Base-by-base conservation (phyloP, 257 asterid genomes). In the Linaria vulgaris region DNA sequence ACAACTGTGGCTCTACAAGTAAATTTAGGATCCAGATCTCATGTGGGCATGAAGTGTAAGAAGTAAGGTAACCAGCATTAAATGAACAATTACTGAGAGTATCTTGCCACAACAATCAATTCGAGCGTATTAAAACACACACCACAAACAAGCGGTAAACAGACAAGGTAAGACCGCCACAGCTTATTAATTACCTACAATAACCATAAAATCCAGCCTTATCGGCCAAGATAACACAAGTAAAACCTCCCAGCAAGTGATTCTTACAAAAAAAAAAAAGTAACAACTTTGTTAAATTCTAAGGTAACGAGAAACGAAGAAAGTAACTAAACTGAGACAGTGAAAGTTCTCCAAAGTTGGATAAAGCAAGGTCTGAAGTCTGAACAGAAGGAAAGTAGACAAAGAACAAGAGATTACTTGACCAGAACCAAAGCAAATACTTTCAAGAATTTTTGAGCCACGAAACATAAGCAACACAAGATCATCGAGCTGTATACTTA, bases 171-270 rank as follows among this genome's bases (percentile, higher is more conserved):
- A 34, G 43, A 5, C 17, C 59, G 12, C 12, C 51, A 12, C 46
- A 17, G 52, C 59, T 10, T 12, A 54, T 12, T 61, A 20, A 24
- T n/a, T 9, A 54, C 43, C 17, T 23, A 44, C 25, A 38, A 30
- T 30, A 7, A 20, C 17, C 0, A 15, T 19, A 45, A 61, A 69
- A 22, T 52, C 41, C 9, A 34, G 38, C 24, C 12, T 54, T 38
- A 52, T 13, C 3, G 12, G 39, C 10, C 31, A 14, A n/a, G 19
- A 17, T 16, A 17, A 7, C 25, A 27, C 22, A 20, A 4, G 5
- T 48, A 17, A 41, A 57, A 64, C 63, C 30, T 22, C 13, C 37
- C 21, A 9, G 63, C 61, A 25, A 4, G n/a, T 20, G 21, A 58
- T 23, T 38, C 52, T 21, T 47, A 38, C 21, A n/a, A 13, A 16